Percentiles rank a stretch among this genome's conserved stretches.
Evolutionary conservation across 73 alveolate species (phyloP).

Genomic region (Paramecium bursaria): DNA sequence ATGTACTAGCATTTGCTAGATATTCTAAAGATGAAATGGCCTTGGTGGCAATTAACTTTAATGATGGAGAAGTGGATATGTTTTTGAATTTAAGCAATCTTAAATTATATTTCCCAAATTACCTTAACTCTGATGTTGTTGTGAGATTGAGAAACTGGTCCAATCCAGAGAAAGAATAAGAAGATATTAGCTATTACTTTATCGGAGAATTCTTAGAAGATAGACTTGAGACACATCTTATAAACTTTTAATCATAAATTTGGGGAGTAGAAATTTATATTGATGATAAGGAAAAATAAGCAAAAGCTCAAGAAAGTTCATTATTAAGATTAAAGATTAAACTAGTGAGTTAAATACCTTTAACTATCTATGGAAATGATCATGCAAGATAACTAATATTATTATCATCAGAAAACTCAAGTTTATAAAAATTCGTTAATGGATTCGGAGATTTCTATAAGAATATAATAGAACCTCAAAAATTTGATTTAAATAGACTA

Average conservation of each 20-base stretch:
- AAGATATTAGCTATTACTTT: conserved; percentile 82
- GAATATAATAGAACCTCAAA: conserved; percentile 24
- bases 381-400: conserved; percentile 47
- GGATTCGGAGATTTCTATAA: conserved; percentile 57
- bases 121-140: conserved; percentile 77
- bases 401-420: conserved; percentile 19
- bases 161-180: conserved; percentile 65
- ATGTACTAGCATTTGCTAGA: conserved; percentile 93
- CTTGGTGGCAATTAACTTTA: conserved; percentile 87
- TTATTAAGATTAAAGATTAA: conserved; percentile 41
- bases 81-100: conserved; percentile 83
- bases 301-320: conserved; percentile 62
- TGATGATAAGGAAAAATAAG: conserved; percentile 1
- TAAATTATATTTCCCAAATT: conserved; percentile 72
- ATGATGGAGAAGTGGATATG: conserved; percentile 83
- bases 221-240: conserved; percentile 45
- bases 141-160: conserved; percentile 83
- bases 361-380: conserved; percentile 65
- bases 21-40: conserved; percentile 90
- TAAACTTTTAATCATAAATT: conserved; percentile 47
- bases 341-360: conserved; percentile 7
- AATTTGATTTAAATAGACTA: conserved; percentile 59
- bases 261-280: conserved; percentile 67
- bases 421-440: conserved; percentile 55
- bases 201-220: conserved; percentile 82